Evolutionary conservation across 2,329 filamentous ascomycete genomes (phyloP), one percentile per base, ranked within the genome.

Genomic region (Sarocladium oryzae): DNA sequence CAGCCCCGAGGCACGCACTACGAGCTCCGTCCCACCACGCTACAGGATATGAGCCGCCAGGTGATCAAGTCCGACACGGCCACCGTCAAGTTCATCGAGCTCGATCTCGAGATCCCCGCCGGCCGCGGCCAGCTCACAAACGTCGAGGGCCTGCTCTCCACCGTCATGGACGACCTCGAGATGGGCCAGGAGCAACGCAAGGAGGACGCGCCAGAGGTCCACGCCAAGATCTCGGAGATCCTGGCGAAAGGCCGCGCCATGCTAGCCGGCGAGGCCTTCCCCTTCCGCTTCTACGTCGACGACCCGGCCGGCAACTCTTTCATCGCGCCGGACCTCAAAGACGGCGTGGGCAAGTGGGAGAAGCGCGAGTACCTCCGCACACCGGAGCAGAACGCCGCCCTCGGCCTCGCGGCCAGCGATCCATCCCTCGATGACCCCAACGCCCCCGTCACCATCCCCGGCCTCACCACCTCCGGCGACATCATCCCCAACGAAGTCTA

Each of bases 271-370:
- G 77, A 85, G 24, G 77, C 78, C 6, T 91, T 95, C 64, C 93
- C 93, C 21, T 96, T 99, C 77, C 86, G 89, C 49, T 71, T 99
- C 46, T 86, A 82, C 36, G 75, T 96, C 45, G 90, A 99, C 65
- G 93, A 99, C 65, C 87, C 89, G 2, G 88, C 91, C 1, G 93
- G 93, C 51, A 99, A 99, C 76, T 96, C 90, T 2, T 97, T 91
- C 78, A 96, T 99, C 61, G 86, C 95, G 45, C 93, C 93, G 13
- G 86, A 90, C 57, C 81, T 88, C 55, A 85, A 83, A 56, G 86
- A 89, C 58, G 79, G 81, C 43, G 79, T 86, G n/a, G 87, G 88
- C 59, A 96, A 96, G 70, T 96, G 91, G 82, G 82, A 83, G 57
- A 89, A 92, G 67, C 79, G 82, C 54, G 89, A 96, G 63, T 99